Evolutionary conservation across 2,329 filamentous ascomycete species (phyloP).

Genomic region (Eutypa lata): DNA sequence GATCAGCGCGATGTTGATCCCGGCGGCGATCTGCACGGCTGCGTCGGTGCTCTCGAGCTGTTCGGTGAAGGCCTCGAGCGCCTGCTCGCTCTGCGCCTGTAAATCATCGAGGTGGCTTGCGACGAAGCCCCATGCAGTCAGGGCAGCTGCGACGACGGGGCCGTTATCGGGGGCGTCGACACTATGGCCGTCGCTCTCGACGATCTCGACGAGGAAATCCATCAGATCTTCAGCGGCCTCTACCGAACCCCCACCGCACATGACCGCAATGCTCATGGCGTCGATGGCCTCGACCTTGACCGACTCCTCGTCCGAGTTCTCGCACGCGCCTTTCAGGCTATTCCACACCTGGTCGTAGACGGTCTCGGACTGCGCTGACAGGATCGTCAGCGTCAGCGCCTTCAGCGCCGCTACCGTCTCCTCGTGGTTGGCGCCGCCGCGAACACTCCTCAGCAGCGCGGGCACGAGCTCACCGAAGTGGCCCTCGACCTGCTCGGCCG

Average conservation of each 20-base stretch:
- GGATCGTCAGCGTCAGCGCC: conserved; percentile 66
- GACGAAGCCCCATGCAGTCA: conserved; percentile 77
- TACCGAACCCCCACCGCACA: conserved; percentile 71
- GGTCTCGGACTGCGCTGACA: conserved; percentile 63
- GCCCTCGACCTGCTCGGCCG: conserved; percentile 57
- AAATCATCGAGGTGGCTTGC: conserved; percentile 75
- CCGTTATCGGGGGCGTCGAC: conserved; percentile 70
- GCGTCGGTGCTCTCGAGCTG: conserved; percentile 75
- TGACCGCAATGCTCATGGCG: conserved; percentile 66
- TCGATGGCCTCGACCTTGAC: conserved; percentile 72
- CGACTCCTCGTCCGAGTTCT: conserved; percentile 61
- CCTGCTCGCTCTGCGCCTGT: conserved; percentile 65
- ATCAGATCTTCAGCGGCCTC: conserved; percentile 69
- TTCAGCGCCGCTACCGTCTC: conserved; percentile 70
- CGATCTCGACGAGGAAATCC: conserved; percentile 72
- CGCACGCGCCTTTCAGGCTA: conserved; percentile 59
- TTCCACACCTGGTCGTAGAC: conserved; percentile 62
- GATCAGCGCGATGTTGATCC: conserved; percentile 76
- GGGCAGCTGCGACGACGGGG: conserved; percentile 67
- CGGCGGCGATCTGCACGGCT: conserved; percentile 72
- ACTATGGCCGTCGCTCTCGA: conserved; percentile 73
- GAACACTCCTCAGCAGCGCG: conserved; percentile 68
- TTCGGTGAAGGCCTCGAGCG: conserved; percentile 78
- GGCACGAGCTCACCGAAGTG: conserved; percentile 60
- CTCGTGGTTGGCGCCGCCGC: conserved; percentile 62